Conservation (phyloP, 2,329 filamentous ascomycete genomes). For the Fusarium mexicanum region DNA sequence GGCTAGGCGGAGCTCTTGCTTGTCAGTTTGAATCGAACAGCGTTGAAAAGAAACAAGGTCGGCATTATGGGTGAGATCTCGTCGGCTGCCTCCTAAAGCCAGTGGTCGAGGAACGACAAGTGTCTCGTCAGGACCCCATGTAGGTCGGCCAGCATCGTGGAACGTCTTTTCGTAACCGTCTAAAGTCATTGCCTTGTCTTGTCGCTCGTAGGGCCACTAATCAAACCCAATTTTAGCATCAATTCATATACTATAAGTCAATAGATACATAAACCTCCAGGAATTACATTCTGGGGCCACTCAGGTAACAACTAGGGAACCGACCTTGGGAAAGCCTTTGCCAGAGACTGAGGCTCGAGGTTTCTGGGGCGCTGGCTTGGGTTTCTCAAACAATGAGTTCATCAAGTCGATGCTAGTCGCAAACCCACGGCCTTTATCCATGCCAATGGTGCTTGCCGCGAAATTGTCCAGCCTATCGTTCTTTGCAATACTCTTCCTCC, state of each 20-base stretch:
- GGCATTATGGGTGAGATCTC: constrained; percentile 36
- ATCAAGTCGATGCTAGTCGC: constrained; percentile 93
- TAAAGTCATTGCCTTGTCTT: constrained; percentile 75
- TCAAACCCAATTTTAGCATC: constrained; percentile 58
- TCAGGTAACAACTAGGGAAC: constrained; percentile 62
- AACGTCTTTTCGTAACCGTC: constrained; percentile 72
- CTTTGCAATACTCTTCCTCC: constrained; percentile 47
- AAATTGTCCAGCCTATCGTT: constrained; percentile 43
- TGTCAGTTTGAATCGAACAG: constrained; percentile 67
- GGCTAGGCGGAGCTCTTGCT: constrained; percentile 71
- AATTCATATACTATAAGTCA: constrained; percentile 45
- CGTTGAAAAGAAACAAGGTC: constrained; percentile 49
- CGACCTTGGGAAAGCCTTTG: constrained; percentile 87
- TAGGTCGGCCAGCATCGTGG: constrained; percentile 79
- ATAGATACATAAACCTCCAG: constrained; percentile 48
- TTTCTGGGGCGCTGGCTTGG: constrained; percentile 66
- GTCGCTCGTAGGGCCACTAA: constrained; percentile 89
- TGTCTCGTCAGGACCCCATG: constrained; percentile 79
- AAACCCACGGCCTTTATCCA: constrained; percentile 72
- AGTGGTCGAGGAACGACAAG: constrained; percentile 66
- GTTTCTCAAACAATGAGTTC: constrained; percentile 89
- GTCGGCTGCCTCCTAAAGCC: constrained; percentile 53
- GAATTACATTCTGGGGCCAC: constrained; percentile 36
- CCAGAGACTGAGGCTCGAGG: constrained; percentile 61
- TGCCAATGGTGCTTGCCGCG: constrained; percentile 43